Base-by-base conservation (phyloP, 306 rosid species). In the Acmispon strigosus region DNA sequence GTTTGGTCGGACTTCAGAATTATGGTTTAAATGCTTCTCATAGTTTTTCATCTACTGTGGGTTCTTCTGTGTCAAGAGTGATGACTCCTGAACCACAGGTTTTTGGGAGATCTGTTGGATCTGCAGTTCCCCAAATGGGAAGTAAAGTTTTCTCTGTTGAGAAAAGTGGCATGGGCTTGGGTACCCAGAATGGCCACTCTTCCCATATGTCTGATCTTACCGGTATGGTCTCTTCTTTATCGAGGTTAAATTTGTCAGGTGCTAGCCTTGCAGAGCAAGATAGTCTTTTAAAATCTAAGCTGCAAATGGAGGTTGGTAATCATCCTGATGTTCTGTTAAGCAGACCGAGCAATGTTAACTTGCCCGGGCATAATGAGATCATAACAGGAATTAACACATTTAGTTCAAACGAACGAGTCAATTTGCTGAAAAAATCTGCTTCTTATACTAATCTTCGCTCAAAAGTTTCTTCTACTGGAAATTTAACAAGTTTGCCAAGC, bases 61-160 rank as follows among this genome's bases (percentile, higher is more conserved):
- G 92, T 52, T 75, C 87, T 59, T 76, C 96, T 63, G 69, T 87
- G 68, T 80, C 96, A 8, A 84, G 91, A 71, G 85, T 85, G 64
- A 77, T 87, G 64, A 87, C 95, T 42, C 95, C 97, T 63, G 99
- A 94, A 63, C 86, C 74, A 27, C 92, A 84, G 66, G 57, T 79
- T 43, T 84, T 83, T 86, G 97, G 92, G 60, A 77, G 89, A 79
- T 66, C 90, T 45, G 73, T 82, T 56, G 85, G 89, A 72, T 77
- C 84, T 62, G 79, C 87, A 52, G 86, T 85, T 75, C 86, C 89
- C 53, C 96, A 88, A 2, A 75, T 85, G 63, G 90, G 86, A 14
- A 81, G 84, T 80, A 86, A 84, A 75, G 85, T 78, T 62, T 79
- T 59, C 67, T 66, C 82, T 67, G 41, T 57, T 11, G 90, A 89